phyloP scores from a whole-genome alignment of 2,329 filamentous ascomycete genomes.

The Gaeumannomyces sp. region DNA sequence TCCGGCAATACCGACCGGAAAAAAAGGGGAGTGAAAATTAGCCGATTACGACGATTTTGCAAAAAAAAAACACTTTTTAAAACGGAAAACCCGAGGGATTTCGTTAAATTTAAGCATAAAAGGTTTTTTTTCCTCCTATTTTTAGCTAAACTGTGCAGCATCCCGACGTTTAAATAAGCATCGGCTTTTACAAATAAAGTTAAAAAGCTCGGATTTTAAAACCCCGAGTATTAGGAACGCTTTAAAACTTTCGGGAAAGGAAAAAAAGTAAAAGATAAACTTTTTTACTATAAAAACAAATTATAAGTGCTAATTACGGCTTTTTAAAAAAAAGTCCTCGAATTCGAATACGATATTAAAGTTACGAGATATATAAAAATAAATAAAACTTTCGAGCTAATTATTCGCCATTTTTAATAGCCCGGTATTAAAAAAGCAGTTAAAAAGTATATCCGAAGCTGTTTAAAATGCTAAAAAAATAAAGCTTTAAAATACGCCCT shows the following conservation, averaged over 20 bases:
- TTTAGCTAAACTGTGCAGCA: not conserved
- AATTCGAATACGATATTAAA: too few relatives aligned
- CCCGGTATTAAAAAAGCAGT: not conserved
- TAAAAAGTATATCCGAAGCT: not conserved
- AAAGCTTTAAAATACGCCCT: too few relatives aligned
- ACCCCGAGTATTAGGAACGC: not conserved
- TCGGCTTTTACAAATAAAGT: not conserved
- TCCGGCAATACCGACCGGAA: not conserved
- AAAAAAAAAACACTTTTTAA: not conserved
- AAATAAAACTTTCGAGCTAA: not conserved
- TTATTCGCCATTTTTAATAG: not conserved
- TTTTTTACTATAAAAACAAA: not conserved
- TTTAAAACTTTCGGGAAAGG: not conserved
- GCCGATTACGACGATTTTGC: not conserved
- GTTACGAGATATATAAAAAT: not conserved
- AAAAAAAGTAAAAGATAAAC: not conserved
- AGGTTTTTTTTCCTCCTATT: not conserved
- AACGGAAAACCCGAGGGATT: too few relatives aligned
- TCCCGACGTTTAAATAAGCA: not conserved
- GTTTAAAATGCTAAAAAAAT: not conserved
- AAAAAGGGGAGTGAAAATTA: too few relatives aligned
- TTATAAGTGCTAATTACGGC: too few relatives aligned
- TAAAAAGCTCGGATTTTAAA: not conserved
- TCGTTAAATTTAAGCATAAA: too few relatives aligned
- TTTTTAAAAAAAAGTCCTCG: too few relatives aligned